Evolutionary conservation across 805 yeast genomes (phyloP).

Genomic region (Candida tallmaniae): DNA sequence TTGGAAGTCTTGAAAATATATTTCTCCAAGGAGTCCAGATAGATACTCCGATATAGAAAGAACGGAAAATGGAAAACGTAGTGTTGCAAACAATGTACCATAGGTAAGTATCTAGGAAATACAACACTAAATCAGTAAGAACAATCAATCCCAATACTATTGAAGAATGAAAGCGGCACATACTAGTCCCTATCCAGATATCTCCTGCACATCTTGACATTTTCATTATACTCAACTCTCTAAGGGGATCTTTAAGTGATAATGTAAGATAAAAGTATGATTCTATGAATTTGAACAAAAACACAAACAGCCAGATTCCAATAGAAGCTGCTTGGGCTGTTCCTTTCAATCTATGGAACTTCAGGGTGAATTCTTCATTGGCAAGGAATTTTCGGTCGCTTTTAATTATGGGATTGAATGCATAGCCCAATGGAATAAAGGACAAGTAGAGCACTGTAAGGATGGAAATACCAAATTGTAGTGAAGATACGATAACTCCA

Average conservation of each 20-base stretch:
- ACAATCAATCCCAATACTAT: constrained; percentile 51
- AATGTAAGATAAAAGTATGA: constrained; percentile 75
- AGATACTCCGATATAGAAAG: constrained; percentile 72
- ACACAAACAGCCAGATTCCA: constrained; percentile 66
- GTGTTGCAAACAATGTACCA: constrained; percentile 87
- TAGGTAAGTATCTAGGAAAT: constrained; percentile 75
- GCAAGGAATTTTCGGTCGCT: constrained; percentile 46
- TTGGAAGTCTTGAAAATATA: constrained; percentile 70
- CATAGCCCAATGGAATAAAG: constrained; percentile 53
- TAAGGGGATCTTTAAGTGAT: constrained; percentile 66
- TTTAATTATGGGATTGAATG: constrained; percentile 33
- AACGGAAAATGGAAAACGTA: constrained; percentile 62
- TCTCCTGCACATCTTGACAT: constrained; percentile 62
- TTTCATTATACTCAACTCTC: constrained; percentile 58
- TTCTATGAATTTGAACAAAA: constrained; percentile 64
- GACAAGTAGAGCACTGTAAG: constrained; percentile 54
- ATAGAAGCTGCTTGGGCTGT: constrained; percentile 57
- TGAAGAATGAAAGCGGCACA: constrained; percentile 56
- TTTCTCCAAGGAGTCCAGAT: constrained; percentile 90
- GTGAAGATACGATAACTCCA: constrained; percentile 44
- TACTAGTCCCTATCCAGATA: constrained; percentile 41
- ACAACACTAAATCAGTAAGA: constrained; percentile 60
- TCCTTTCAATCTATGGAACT: constrained; percentile 50
- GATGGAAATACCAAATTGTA: constrained; percentile 55
- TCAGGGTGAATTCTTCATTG: constrained; percentile 54